phyloP scores from a whole-genome alignment of 106 monocot genomes.

The Dendrobium officinale region DNA sequence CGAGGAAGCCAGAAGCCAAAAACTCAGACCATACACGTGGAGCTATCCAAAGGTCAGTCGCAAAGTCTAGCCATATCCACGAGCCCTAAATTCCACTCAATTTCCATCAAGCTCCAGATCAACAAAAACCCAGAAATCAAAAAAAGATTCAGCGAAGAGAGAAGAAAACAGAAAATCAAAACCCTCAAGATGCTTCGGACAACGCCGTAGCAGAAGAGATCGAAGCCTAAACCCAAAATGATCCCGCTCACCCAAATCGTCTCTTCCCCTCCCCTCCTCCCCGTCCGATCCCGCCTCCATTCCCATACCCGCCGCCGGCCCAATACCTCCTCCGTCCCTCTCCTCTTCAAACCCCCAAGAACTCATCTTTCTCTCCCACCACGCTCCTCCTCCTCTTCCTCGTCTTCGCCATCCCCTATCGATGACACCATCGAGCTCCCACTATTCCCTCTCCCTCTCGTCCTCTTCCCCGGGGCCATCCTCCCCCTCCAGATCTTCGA shows the following conservation, averaged over 20 bases:
- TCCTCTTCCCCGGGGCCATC: conserved; percentile 83
- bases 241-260: neutral
- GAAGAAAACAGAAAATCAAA: no score
- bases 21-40: neutral
- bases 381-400: conserved; percentile 6
- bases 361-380: conserved; percentile 5
- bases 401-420: neutral
- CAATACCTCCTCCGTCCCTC: neutral
- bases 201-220: neutral
- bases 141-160: no score
- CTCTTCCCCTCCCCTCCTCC: conserved; percentile 10
- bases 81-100: neutral
- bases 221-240: neutral
- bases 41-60: neutral
- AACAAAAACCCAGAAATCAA: neutral
- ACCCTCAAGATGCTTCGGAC: neutral
- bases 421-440: conserved; percentile 52
- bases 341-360: neutral
- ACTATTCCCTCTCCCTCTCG: conserved; percentile 85
- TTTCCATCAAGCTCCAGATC: neutral
- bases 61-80: neutral
- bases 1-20: neutral
- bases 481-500: conserved; percentile 97
- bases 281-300: neutral
- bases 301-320: conserved; percentile 1